Evolutionary conservation across 192 early-diverging fungal species (phyloP), one percentile per base, ranked within the genome.

Genomic region (Mortierella claussenii): DNA sequence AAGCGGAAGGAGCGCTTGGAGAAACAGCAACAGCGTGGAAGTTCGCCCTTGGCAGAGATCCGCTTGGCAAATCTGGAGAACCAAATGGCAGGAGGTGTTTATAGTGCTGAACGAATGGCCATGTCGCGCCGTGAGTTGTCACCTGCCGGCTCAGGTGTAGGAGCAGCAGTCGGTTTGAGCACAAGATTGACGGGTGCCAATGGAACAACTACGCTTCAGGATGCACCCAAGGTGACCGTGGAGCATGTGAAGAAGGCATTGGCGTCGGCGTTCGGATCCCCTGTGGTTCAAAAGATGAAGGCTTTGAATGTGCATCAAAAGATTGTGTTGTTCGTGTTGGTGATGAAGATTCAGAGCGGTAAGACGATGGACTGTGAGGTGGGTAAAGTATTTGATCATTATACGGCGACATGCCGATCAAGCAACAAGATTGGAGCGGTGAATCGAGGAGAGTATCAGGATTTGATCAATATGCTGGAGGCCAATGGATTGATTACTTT

Each of bases 251-350:
- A 91, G 21, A 89, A 87, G 69, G 95, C 91, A 0, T 63, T 92
- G 40, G 79, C 74, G 30, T 74, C 64, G 4, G 85, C 91, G 4
- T 84, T 87, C 56, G 95, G 91, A 23, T 84, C 83, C 1, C 78
- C 88, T 0, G 65, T 74, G 18, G 66, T 84, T 7, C 84, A 87
- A 31, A 92, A 90, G 69, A 81, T 97, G 44, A 83, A 82, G n/a
- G 75, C 69, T 4, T 74, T 96, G 24, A 93, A 89, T 51, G 81
- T 94, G 21, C 95, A 97, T 64, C 92, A 92, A 60, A 92, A 95
- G 79, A 82, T 96, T 33, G 90, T 94, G 7, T 67, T 97, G n/a
- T 65, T 71, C 0, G 79, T 83, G 2, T 44, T 91, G 23, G 68
- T 80, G 27, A 58, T 86, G n/a, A 80, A 90, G 62, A 63, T 79